These are phyloP conservation scores for Aspergillus fijiensis DNA, from an alignment of 2,329 filamentous ascomycete species.

Conservation along the genomic window DNA sequence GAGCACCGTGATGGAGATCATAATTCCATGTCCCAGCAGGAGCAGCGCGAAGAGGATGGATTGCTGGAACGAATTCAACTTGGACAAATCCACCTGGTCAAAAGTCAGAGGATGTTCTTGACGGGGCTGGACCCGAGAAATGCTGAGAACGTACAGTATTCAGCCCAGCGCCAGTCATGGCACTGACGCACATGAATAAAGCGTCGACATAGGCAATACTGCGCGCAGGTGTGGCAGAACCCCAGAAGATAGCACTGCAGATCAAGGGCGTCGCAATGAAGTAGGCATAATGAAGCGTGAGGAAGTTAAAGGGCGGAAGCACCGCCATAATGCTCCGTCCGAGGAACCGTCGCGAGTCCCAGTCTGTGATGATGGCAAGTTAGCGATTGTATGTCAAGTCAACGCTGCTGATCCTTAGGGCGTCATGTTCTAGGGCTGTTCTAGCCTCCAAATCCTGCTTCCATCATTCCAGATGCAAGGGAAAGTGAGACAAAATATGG, in stretches of 20 bases:
- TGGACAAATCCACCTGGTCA: conserved; percentile 51
- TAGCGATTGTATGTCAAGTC: neutral
- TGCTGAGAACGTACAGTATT: conserved; percentile 52
- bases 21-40: conserved; percentile 65
- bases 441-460: neutral
- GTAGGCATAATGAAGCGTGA: conserved; percentile 66
- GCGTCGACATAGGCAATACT: conserved; percentile 62
- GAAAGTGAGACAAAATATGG: neutral
- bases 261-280: conserved; percentile 59
- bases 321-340: conserved; percentile 26
- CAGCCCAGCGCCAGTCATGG: conserved; percentile 66
- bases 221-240: conserved; percentile 51
- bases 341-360: conserved; percentile 21
- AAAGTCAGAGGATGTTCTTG: conserved; percentile 3
- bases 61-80: conserved; percentile 68
- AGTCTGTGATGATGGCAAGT: conserved; percentile 18
- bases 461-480: neutral
- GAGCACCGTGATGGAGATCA: conserved; percentile 65
- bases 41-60: conserved; percentile 64
- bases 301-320: conserved; percentile 54
- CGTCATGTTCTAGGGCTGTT: neutral
- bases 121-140: conserved; percentile 26
- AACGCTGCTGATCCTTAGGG: neutral
- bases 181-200: conserved; percentile 65
- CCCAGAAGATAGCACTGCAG: conserved; percentile 60